These are phyloP conservation scores for Laburnicola sp. DNA, from an alignment of 2,329 filamentous ascomycete genomes.

Conservation along the genomic window DNA sequence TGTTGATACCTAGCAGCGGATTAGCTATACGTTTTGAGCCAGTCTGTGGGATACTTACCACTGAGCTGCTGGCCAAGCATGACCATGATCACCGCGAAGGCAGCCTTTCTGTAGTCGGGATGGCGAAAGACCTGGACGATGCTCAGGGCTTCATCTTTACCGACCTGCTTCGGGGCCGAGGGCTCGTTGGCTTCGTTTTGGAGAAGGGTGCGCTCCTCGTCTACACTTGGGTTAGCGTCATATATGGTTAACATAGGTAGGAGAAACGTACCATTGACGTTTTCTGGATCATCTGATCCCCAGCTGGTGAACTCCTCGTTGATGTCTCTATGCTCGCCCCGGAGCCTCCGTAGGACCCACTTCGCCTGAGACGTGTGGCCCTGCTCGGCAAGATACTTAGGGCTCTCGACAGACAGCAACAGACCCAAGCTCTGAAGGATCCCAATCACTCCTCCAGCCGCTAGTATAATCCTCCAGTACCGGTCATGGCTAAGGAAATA, in stretches of 20 bases:
- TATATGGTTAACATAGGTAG: background rate
- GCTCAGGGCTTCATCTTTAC: slow-evolving; percentile 45
- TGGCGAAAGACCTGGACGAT: slow-evolving; percentile 64
- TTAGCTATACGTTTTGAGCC: background rate
- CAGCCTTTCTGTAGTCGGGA: slow-evolving; percentile 73
- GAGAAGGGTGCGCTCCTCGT: slow-evolving; percentile 74
- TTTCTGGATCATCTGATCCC: slow-evolving; percentile 38
- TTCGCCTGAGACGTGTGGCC: slow-evolving; percentile 64
- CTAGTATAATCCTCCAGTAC: slow-evolving; percentile 83
- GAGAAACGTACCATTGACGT: slow-evolving; percentile 32
- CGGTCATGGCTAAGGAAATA: slow-evolving; percentile 81
- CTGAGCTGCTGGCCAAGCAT: slow-evolving; percentile 94
- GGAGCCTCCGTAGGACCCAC: slow-evolving; percentile 71
- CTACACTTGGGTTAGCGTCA: slow-evolving; percentile 32
- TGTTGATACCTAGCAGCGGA: slow-evolving; percentile 69
- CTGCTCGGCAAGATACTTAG: slow-evolving; percentile 77
- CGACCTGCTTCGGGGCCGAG: slow-evolving; percentile 28
- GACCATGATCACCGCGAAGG: slow-evolving; percentile 85
- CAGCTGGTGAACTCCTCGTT: slow-evolving; percentile 68
- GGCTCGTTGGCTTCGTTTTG: slow-evolving; percentile 42
- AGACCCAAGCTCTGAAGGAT: slow-evolving; percentile 69
- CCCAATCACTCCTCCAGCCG: slow-evolving; percentile 69
- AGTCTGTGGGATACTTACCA: slow-evolving; percentile 43
- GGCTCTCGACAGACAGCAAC: slow-evolving; percentile 77
- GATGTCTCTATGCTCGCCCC: slow-evolving; percentile 70